Evolutionary conservation across 2,329 filamentous ascomycete genomes (phyloP).

Genomic region (Colletotrichum chlorophyti): DNA sequence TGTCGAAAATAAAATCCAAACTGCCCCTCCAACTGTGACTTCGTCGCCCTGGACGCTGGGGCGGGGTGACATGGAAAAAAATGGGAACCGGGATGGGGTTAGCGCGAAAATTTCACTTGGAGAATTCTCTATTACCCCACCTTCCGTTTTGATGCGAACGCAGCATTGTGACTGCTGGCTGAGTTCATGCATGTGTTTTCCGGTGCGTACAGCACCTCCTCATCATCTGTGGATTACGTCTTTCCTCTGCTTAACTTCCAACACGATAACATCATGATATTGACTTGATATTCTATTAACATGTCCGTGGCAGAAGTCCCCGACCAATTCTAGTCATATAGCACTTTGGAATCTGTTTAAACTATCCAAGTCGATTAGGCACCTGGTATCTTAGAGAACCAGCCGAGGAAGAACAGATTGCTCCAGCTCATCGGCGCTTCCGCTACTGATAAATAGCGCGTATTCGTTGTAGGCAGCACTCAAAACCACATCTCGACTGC

Average conservation of each 20-base stretch:
- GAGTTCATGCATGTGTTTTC: too few relatives aligned
- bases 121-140: conserved; percentile 14
- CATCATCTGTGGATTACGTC: too few relatives aligned
- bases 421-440: conserved; percentile 14
- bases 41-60: not conserved
- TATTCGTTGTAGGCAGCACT: conserved; percentile 30
- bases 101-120: conserved; percentile 19
- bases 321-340: too few relatives aligned
- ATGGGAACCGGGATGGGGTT: not conserved
- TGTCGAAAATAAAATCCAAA: conserved; percentile 6
- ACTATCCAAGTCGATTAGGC: too few relatives aligned
- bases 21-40: conserved; percentile 19
- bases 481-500: conserved; percentile 16
- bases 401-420: conserved; percentile 9
- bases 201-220: not conserved
- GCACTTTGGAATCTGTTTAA: too few relatives aligned
- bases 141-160: conserved; percentile 12
- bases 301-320: too few relatives aligned
- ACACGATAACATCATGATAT: too few relatives aligned
- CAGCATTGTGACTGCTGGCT: too few relatives aligned
- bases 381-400: conserved; percentile 11
- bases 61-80: conserved; percentile 9
- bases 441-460: conserved; percentile 37
- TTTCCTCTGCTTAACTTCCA: too few relatives aligned
- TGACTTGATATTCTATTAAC: too few relatives aligned